A percentile compares a stretch with the other conserved stretches of the same genome.
These are phyloP conservation scores for Decorospora gaudefroyi DNA, from an alignment of 2,329 filamentous ascomycete genomes.

Conservation along the genomic window DNA sequence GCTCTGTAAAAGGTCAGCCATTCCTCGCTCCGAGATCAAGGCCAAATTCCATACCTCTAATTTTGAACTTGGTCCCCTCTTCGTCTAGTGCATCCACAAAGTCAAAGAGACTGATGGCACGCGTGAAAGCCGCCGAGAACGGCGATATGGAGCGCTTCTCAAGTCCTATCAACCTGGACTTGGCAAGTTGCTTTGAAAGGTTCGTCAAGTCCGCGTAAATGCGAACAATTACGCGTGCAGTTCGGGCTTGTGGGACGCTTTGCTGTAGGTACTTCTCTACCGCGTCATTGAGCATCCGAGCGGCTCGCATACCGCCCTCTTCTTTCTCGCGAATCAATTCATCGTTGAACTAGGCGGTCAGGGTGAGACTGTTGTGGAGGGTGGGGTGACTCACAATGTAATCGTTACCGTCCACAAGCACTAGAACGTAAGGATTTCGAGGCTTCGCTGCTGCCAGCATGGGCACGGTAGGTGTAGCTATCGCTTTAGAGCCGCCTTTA, in stretches of 20 bases:
- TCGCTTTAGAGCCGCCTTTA: constrained; percentile 43
- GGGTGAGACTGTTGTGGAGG: background rate
- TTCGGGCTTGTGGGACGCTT: constrained; percentile 41
- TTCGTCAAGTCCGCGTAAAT: constrained; percentile 62
- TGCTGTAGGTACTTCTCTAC: constrained; percentile 49
- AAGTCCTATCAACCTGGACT: constrained; percentile 55
- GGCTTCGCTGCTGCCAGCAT: constrained; percentile 1
- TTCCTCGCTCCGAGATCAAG: too few relatives aligned
- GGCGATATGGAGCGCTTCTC: constrained; percentile 62
- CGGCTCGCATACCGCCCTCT: constrained; percentile 62
- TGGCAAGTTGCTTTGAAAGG: constrained; percentile 57
- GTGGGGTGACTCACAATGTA: constrained; percentile 49
- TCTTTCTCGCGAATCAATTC: constrained; percentile 54
- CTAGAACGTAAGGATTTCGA: constrained; percentile 63
- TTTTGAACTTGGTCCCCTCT: constrained; percentile 64
- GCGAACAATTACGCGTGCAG: constrained; percentile 60
- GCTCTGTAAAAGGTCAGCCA: constrained; percentile 24
- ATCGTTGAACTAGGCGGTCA: constrained; percentile 53
- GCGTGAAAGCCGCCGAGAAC: constrained; percentile 62
- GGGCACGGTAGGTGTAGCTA: constrained; percentile 32
- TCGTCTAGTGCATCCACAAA: constrained; percentile 65
- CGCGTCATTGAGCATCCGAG: constrained; percentile 58
- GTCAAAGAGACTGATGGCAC: constrained; percentile 62
- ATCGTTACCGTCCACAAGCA: constrained; percentile 66
- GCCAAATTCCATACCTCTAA: constrained; percentile 54